Conservation (phyloP, 1,139 yeast species). For the Yamadazyma diospyri region DNA sequence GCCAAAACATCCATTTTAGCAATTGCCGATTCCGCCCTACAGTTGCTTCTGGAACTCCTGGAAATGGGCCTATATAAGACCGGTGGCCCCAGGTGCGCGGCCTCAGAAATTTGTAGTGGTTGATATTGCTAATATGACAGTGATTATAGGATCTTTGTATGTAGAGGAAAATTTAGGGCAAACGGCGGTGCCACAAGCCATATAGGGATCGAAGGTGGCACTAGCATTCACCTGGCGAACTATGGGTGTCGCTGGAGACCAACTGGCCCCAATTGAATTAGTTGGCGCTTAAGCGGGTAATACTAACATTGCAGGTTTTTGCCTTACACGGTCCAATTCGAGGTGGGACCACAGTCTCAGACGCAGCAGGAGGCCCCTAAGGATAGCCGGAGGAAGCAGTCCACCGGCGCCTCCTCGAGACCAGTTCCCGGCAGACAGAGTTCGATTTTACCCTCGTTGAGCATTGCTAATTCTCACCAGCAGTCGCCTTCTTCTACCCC, state of each 20-base stretch:
- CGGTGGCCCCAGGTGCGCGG: too few relatives aligned
- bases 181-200: too few relatives aligned
- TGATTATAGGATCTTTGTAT: constrained; percentile 60
- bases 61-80: too few relatives aligned
- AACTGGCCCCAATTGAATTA: too few relatives aligned
- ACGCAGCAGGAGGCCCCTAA: not conserved
- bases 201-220: too few relatives aligned
- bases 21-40: not conserved
- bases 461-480: constrained; percentile 17
- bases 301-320: constrained; percentile 46
- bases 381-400: constrained; percentile 5
- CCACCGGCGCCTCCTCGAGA: constrained; percentile 11
- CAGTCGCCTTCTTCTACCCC: constrained; percentile 20
- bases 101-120: not conserved
- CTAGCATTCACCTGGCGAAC: too few relatives aligned
- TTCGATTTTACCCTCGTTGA: constrained; percentile 21
- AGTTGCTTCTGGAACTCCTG: not conserved
- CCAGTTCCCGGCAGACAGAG: constrained; percentile 14
- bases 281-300: too few relatives aligned
- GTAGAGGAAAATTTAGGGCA: constrained; percentile 21
- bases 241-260: too few relatives aligned
- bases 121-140: constrained; percentile 41
- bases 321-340: constrained; percentile 72
- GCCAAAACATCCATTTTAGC: not conserved
- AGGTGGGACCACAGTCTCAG: constrained; percentile 32